Evolutionary conservation across 2,329 filamentous ascomycete genomes (phyloP), one percentile per base, ranked within the genome.

Genomic region (Cladosporium colombiae): DNA sequence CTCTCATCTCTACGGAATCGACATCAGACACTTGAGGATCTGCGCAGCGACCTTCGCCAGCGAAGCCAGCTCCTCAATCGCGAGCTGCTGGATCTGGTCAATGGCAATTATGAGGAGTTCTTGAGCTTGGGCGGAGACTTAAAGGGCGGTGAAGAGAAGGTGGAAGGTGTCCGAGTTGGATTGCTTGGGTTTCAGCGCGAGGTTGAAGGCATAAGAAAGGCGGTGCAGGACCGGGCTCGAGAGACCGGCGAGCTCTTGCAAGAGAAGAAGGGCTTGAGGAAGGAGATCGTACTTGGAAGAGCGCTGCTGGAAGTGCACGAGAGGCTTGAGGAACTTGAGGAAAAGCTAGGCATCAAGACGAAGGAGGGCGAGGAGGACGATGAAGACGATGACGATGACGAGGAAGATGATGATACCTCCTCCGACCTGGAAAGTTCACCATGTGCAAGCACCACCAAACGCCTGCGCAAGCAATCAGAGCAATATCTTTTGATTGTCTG

Each of bases 1-100:
- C 89, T 99, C 79, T 93, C 89, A 8, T 89, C 91, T 1, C 85
- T 97, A 1, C 87, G 88, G 23, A 89, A 95, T 75, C 90, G 95
- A 1, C 95, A 99, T 78, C 95, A 99, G 78, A 97, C 94, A 0
- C 91, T 99, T 57, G 93, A 97, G 76, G 95, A 99, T 77, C 83
- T 99, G 35, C 91, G 94, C 40, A 81, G 89, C 5, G 96, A 99
- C 74, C 84, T 99, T 18, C 89, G 93, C 53, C 87, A 93, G 66
- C 86, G 96, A 62, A 91, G 89, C 71, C 87, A 91, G 71, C 85
- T 89, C 23, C 89, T 99, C 68, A 91, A 89, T 73, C 87, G 90
- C 68, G 95, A 99, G 80, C 84, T 99, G 2, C 84, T 99, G 21
- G 94, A 97, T 79, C 86, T 99, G 8, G 95, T 99, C 70, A 99